Percentiles rank a stretch among this genome's conserved stretches.
These are phyloP conservation scores for Alternaria alternata DNA, from an alignment of 2,329 filamentous ascomycete genomes.

Conservation along the genomic window DNA sequence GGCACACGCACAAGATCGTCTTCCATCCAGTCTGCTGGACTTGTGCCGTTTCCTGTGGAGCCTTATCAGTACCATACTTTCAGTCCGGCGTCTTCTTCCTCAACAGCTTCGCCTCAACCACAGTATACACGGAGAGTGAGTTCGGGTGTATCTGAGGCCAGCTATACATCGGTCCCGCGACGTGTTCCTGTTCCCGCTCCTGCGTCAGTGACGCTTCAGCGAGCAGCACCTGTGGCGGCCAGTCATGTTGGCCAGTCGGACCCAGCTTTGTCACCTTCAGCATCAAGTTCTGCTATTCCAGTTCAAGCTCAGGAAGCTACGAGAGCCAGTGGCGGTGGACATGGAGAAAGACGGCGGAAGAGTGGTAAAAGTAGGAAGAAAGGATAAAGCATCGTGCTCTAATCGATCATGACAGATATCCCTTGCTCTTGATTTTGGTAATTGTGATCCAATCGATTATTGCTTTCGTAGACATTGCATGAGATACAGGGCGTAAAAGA, in stretches of 20 bases:
- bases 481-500: slow-evolving; percentile 1
- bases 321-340: slow-evolving; percentile 30
- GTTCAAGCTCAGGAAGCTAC: slow-evolving; percentile 17
- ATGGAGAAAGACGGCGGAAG: slow-evolving; percentile 37
- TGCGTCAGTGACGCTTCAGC: slow-evolving; percentile 17
- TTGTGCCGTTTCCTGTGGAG: slow-evolving; percentile 43
- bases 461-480: slow-evolving; percentile 9
- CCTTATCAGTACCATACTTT: slow-evolving; percentile 46
- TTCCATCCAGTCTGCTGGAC: slow-evolving; percentile 32
- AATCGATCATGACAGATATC: not conserved
- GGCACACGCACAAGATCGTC: slow-evolving; percentile 29
- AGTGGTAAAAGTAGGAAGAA: slow-evolving; percentile 36
- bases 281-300: slow-evolving; percentile 17
- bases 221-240: slow-evolving; percentile 20
- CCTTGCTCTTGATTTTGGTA: slow-evolving; percentile 3
- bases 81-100: slow-evolving; percentile 33
- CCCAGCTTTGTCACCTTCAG: slow-evolving; percentile 22
- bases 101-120: slow-evolving; percentile 35
- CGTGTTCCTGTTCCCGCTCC: slow-evolving; percentile 45
- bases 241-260: slow-evolving; percentile 35
- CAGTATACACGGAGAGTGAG: slow-evolving; percentile 42
- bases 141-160: slow-evolving; percentile 31
- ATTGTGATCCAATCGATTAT: slow-evolving; percentile 4
- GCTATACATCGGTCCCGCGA: slow-evolving; percentile 43
- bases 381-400: slow-evolving; percentile 2